phyloP scores from a whole-genome alignment of 495 filamentous ascomycete species.

The Astrothelium macrocarpum region DNA sequence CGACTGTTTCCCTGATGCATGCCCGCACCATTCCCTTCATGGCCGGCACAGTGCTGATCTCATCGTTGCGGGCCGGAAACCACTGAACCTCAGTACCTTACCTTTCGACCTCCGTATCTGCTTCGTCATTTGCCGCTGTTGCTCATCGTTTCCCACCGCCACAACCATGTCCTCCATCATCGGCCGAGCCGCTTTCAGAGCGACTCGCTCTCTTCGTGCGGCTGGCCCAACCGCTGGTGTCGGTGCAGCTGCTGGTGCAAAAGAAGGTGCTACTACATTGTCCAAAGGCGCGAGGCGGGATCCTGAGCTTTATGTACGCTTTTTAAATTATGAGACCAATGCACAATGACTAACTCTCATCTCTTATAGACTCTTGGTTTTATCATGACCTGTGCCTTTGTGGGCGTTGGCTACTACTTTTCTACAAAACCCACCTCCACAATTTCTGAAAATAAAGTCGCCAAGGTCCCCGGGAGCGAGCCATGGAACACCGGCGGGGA shows the following conservation, averaged over 20 bases:
- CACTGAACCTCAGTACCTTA: background rate
- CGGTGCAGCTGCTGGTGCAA: constrained; percentile 16
- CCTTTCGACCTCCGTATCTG: background rate
- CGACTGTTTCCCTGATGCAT: background rate
- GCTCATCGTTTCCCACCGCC: constrained; percentile 10
- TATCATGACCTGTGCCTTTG: constrained; percentile 84
- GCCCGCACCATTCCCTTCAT: background rate
- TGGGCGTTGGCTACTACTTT: constrained; percentile 80
- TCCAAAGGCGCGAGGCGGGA: constrained; percentile 62
- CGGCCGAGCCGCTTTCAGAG: constrained; percentile 27
- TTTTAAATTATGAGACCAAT: no score
- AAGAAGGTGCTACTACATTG: constrained; percentile 40
- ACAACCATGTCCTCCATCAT: constrained; percentile 32
- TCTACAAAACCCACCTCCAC: constrained; percentile 76
- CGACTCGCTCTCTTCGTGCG: constrained; percentile 22
- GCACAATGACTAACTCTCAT: constrained; percentile 20
- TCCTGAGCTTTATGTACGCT: constrained; percentile 70
- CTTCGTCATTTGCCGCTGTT: background rate
- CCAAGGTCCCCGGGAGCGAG: constrained; percentile 64
- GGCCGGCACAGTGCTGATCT: background rate
- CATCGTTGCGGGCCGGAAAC: background rate
- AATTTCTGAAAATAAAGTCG: constrained; percentile 69
- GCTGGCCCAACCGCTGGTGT: constrained; percentile 12
- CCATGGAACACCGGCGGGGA: constrained; percentile 69
- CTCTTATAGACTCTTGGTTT: constrained; percentile 68